These are phyloP conservation scores for Cryptococcus deneoformans DNA, from an alignment of 1,284 basidiomycete genomes.

Conservation along the genomic window DNA sequence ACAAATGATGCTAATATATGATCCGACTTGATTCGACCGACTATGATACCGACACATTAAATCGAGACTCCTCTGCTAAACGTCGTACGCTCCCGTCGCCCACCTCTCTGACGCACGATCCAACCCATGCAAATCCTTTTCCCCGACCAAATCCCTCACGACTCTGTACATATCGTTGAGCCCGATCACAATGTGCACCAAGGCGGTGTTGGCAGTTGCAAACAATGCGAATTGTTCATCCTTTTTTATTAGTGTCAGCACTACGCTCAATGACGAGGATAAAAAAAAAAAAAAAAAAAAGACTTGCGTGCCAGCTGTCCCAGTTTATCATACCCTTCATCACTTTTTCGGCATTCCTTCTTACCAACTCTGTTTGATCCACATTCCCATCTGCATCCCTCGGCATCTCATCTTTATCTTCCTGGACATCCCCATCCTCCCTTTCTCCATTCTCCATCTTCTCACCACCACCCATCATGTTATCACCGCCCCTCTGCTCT, in stretches of 20 bases:
- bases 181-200: conserved; percentile 32
- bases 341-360: conserved; percentile 6
- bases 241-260: conserved; percentile 21
- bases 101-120: conserved; percentile 37
- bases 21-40: too few species aligned
- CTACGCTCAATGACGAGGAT: not conserved
- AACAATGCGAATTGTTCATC: conserved; percentile 44
- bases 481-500: not conserved
- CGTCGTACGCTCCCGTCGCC: conserved; percentile 8
- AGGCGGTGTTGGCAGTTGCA: conserved; percentile 40
- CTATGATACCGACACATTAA: too few species aligned
- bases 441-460: not conserved
- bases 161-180: conserved; percentile 38
- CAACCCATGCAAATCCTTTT: conserved; percentile 38
- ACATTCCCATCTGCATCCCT: not conserved
- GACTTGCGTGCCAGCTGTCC: conserved; percentile 9
- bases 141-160: conserved; percentile 40
- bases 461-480: not conserved
- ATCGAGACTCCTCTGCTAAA: too few species aligned
- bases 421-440: not conserved
- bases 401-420: not conserved
- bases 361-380: conserved; percentile 8
- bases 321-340: conserved; percentile 9
- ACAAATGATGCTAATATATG: too few species aligned
- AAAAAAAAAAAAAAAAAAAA: not conserved